These are phyloP conservation scores for Warburgia ugandensis DNA, from an alignment of 164 flowering plant genomes.

Conservation along the genomic window DNA sequence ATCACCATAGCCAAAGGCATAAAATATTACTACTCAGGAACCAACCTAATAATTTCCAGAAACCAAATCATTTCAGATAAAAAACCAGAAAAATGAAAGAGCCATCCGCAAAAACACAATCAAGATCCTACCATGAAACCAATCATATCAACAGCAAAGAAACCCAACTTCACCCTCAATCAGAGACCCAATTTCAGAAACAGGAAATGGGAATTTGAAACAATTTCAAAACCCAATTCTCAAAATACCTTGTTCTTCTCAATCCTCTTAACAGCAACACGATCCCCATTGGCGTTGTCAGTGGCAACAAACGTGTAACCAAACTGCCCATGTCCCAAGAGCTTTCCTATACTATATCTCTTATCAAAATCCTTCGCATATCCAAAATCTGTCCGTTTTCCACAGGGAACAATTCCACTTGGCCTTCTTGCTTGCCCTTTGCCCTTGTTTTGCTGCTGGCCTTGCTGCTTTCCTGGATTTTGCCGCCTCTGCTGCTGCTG, in stretches of 20 bases:
- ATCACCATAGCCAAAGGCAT: too few relatives aligned
- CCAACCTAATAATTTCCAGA: too few relatives aligned
- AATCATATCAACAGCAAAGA: too few relatives aligned
- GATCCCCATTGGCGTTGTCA: constrained; percentile 69
- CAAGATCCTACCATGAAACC: too few relatives aligned
- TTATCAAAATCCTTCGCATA: constrained; percentile 66
- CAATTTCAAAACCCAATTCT: constrained; percentile 1
- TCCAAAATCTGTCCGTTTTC: constrained; percentile 89
- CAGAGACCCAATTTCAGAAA: too few relatives aligned
- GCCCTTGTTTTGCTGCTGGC: constrained; percentile 16
- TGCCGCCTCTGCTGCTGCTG: constrained; percentile 6
- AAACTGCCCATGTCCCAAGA: constrained; percentile 93
- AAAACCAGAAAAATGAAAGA: too few relatives aligned
- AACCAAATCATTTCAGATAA: too few relatives aligned
- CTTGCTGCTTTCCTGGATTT: constrained; percentile 2
- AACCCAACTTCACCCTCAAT: too few relatives aligned
- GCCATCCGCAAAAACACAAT: too few relatives aligned
- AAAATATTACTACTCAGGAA: too few relatives aligned
- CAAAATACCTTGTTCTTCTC: constrained; percentile 78
- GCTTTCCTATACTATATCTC: constrained; percentile 64
- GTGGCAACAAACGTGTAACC: constrained; percentile 90
- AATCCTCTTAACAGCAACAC: constrained; percentile 89
- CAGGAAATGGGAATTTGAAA: too few relatives aligned
- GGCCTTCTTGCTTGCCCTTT: constrained; percentile 25
- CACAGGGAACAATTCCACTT: constrained; percentile 41